phyloP scores from a whole-genome alignment of 1,284 basidiomycete genomes.

The Mycosarcoma mackinlayi region DNA sequence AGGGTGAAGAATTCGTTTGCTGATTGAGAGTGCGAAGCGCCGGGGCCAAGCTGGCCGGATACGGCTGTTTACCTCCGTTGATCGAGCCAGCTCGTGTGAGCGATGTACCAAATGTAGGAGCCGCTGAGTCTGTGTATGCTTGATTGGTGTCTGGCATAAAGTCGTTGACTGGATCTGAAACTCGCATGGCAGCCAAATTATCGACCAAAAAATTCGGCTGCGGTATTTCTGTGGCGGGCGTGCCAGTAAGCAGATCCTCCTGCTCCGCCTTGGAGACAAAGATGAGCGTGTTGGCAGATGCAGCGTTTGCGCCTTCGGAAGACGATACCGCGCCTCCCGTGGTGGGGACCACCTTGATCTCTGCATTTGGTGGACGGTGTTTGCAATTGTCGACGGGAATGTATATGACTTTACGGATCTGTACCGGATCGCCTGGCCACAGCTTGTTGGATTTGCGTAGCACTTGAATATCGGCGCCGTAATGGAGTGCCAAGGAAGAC shows the following conservation, averaged over 20 bases:
- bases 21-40: conserved; percentile 26
- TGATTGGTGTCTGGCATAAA: conserved; percentile 56
- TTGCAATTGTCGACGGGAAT: conserved; percentile 63
- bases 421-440: conserved; percentile 65
- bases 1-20: conserved; percentile 7
- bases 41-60: conserved; percentile 32
- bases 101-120: conserved; percentile 16
- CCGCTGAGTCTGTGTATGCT: conserved; percentile 25
- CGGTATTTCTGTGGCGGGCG: conserved; percentile 18
- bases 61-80: conserved; percentile 9
- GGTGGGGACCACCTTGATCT: conserved; percentile 34
- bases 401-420: conserved; percentile 62
- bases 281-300: conserved; percentile 13
- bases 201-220: conserved; percentile 17
- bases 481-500: conserved; percentile 58
- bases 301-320: not conserved
- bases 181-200: conserved; percentile 17
- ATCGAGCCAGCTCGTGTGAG: conserved; percentile 23
- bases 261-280: conserved; percentile 40
- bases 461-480: conserved; percentile 60
- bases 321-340: conserved; percentile 26
- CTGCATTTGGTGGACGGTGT: conserved; percentile 52
- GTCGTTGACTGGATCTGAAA: conserved; percentile 28
- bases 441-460: conserved; percentile 63
- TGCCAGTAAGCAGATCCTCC: conserved; percentile 31